Base-by-base conservation (phyloP, 2,329 filamentous ascomycete species). In the Aciculosporium take region DNA sequence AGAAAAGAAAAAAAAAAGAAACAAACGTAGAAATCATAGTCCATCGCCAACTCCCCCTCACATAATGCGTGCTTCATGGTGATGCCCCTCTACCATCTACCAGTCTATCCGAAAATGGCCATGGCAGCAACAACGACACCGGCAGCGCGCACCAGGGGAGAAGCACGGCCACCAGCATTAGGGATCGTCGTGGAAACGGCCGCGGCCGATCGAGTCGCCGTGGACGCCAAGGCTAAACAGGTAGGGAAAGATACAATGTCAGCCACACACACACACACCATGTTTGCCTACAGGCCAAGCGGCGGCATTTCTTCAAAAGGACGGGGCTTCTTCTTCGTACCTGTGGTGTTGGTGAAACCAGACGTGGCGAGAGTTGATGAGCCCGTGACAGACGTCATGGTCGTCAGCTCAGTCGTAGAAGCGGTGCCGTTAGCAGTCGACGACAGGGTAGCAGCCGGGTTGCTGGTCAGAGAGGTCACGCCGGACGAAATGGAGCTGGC, bases 121-220 rank as follows among this genome's bases (percentile, higher is more conserved):
- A 61, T 48, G 47, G 55, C 60, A 39, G 56, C 55, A 42, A 55
- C 55, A 42, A 55, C 49, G 41, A 52, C 60, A 47, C 54, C 59
- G 15, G 53, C 56, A 44, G 60, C 48, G 20, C 61, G 53, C 35
- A 53, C 56, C 42, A 60, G 41, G 25, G 56, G 54, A 28, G 58
- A 56, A 29, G 38, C 52, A 43, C 51, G 55, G 42, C 45, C 48
- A 39, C 56, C 59, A 46, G 50, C 53, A 49, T 46, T 54, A 48
- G 56, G 53, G 32, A 55, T 46, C 29, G 48, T 56, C 37, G 54
- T 52, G 35, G 49, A 36, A 12, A 46, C 37, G 8, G 27, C 18
- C 7, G 40, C 10, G 5, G 31, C 34, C 15, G 36, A 13, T 27
- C 44, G 24, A 25, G 47, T 21, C 7, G 49, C 25, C 13, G 36